Evolutionary conservation across 768 basidiomycete genomes (phyloP).

Genomic region (Phlebiopsis flavidoalba): DNA sequence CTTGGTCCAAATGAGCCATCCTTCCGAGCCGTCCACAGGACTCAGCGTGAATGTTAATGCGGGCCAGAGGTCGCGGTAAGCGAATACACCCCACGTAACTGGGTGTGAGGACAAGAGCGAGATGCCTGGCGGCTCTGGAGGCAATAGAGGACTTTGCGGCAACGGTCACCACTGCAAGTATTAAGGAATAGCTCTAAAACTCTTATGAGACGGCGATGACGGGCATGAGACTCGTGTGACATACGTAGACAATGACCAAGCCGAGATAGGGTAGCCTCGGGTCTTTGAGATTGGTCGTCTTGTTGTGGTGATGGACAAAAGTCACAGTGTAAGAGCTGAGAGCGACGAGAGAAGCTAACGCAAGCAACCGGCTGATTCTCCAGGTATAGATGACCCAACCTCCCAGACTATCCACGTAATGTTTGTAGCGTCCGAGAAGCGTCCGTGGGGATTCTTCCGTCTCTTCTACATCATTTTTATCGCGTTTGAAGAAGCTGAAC

Average conservation of each 20-base stretch:
- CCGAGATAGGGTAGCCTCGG: constrained; percentile 28
- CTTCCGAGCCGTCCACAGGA: constrained; percentile 30
- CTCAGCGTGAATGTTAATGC: constrained; percentile 27
- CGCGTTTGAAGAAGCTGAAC: neutral
- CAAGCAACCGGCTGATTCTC: constrained; percentile 26
- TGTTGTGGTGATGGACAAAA: neutral
- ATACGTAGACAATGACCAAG: constrained; percentile 12
- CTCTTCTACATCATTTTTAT: neutral
- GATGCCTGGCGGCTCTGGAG: constrained; percentile 24
- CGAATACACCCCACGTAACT: constrained; percentile 28
- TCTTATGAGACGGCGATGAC: neutral
- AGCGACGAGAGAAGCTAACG: constrained; percentile 27
- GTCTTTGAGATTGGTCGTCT: constrained; percentile 21
- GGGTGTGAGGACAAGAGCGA: constrained; percentile 29
- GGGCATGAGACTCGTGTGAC: neutral
- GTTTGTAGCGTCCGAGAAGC: constrained; percentile 11
- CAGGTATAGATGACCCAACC: constrained; percentile 30
- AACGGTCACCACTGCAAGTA: constrained; percentile 27
- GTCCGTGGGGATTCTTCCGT: neutral
- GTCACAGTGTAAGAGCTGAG: constrained; percentile 29
- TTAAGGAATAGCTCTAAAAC: constrained; percentile 30
- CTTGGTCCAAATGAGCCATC: constrained; percentile 32
- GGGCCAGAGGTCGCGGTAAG: constrained; percentile 36
- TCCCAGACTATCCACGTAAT: constrained; percentile 25
- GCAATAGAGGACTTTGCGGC: constrained; percentile 21